Evolutionary conservation across 805 yeast species (phyloP).

Genomic region (Sugiyamaella qingdaonensis): DNA sequence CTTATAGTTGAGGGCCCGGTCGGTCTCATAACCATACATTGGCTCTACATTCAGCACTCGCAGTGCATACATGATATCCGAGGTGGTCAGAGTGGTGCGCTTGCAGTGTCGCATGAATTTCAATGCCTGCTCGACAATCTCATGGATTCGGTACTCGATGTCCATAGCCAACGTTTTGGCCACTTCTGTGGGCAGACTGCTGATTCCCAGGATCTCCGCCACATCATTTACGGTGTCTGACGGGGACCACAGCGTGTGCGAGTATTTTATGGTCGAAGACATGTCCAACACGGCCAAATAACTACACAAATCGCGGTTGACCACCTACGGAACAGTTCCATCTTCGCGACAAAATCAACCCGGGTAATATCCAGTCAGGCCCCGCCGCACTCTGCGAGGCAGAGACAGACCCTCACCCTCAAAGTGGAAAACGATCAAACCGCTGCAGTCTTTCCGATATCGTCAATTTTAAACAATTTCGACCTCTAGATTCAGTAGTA

Average conservation of each 20-base stretch:
- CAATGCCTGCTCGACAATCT: constrained; percentile 89
- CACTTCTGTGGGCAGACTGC: constrained; percentile 77
- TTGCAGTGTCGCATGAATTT: constrained; percentile 95
- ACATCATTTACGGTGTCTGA: constrained; percentile 95
- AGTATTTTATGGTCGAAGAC: constrained; percentile 36
- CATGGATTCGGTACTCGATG: constrained; percentile 95
- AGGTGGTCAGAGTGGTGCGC: constrained; percentile 71
- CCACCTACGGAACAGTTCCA: no score
- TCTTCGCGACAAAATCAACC: no score
- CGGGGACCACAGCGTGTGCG: constrained; percentile 96
- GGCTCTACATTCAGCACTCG: constrained; percentile 90
- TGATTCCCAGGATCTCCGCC: constrained; percentile 84
- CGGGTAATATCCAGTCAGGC: no score
- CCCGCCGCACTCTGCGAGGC: no score
- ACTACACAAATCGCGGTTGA: no score
- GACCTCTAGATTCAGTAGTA: background rate
- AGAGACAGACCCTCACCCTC: no score
- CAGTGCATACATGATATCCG: constrained; percentile 78
- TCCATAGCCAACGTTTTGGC: constrained; percentile 97
- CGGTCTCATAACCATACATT: constrained; percentile 75
- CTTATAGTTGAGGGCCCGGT: constrained; percentile 68
- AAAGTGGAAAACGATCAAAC: no score
- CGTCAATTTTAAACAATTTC: background rate
- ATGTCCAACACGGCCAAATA: background rate
- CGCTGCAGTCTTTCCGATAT: background rate